phyloP scores from a whole-genome alignment of 352 stramenopile species.

The Phytopythium mirpurense region DNA sequence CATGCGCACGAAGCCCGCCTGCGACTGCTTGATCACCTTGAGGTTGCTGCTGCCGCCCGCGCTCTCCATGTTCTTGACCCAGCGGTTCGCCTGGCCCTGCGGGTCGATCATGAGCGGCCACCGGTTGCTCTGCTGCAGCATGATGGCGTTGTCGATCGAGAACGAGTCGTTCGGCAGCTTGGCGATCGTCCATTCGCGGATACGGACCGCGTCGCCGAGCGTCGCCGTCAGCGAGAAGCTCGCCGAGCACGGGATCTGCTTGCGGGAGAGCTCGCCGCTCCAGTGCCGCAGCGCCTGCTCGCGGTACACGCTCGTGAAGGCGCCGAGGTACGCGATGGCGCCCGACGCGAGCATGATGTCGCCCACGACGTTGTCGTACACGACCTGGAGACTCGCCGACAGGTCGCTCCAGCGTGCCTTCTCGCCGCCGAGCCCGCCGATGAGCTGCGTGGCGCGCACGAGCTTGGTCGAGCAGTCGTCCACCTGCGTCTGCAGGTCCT shows the following conservation, averaged over 20 bases:
- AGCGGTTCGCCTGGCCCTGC: slow-evolving; percentile 93
- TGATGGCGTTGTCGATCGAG: slow-evolving; percentile 94
- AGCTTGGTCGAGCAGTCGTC: slow-evolving; percentile 93
- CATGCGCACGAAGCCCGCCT: slow-evolving; percentile 92
- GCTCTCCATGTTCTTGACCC: slow-evolving; percentile 94
- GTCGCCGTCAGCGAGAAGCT: slow-evolving; percentile 81
- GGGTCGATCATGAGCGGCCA: slow-evolving; percentile 98
- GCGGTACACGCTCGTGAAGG: slow-evolving; percentile 91
- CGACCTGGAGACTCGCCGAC: slow-evolving; percentile 73
- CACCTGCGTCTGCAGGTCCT: slow-evolving; percentile 86
- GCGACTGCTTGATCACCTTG: slow-evolving; percentile 93
- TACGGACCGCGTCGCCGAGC: slow-evolving; percentile 89
- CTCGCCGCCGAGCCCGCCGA: slow-evolving; percentile 91
- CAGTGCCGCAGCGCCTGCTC: slow-evolving; percentile 86
- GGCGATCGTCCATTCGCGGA: slow-evolving; percentile 93
- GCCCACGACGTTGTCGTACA: slow-evolving; percentile 90
- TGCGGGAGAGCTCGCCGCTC: slow-evolving; percentile 49
- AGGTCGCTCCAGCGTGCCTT: slow-evolving; percentile 92
- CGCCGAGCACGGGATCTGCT: slow-evolving; percentile 79
- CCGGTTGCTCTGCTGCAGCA: slow-evolving; percentile 87
- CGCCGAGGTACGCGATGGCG: slow-evolving; percentile 93
- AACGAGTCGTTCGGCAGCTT: slow-evolving; percentile 95
- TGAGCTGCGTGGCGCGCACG: slow-evolving; percentile 89
- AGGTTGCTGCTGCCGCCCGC: slow-evolving; percentile 29
- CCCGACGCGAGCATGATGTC: slow-evolving; percentile 92